Conservation (phyloP, 352 stramenopile genomes). For the Pythium vanterpoolii region DNA sequence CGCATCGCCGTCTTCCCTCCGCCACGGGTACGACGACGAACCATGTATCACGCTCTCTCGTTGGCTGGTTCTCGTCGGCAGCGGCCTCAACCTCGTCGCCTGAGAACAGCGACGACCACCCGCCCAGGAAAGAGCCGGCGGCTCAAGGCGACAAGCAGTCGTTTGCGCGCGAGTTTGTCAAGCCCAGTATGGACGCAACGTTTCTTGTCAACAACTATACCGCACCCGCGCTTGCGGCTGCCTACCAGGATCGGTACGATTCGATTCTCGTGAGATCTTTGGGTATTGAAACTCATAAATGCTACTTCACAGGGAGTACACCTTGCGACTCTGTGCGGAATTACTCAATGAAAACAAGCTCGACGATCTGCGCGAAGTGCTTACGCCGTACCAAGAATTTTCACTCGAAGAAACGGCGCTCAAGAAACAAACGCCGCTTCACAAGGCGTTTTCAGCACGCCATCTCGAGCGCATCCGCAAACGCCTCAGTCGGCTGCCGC, state of each 20-base stretch:
- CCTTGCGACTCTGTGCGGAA: constrained; percentile 67
- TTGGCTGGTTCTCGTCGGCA: constrained; percentile 6
- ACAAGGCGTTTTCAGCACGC: constrained; percentile 75
- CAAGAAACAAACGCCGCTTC: constrained; percentile 39
- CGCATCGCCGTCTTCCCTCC: neutral
- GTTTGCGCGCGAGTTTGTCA: constrained; percentile 68
- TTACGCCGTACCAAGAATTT: constrained; percentile 65
- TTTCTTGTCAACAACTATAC: constrained; percentile 97
- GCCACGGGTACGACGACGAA: neutral
- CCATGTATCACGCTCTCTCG: neutral
- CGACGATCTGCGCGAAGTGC: constrained; percentile 60
- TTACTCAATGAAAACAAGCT: constrained; percentile 73
- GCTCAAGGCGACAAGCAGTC: constrained; percentile 23
- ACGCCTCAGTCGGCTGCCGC: constrained; percentile 91
- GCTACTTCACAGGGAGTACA: constrained; percentile 52
- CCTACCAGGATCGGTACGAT: constrained; percentile 92
- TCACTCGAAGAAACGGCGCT: constrained; percentile 17
- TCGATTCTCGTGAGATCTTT: neutral
- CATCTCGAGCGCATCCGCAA: constrained; percentile 94
- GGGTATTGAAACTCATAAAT: neutral
- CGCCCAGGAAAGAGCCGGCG: neutral
- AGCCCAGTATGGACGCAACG: constrained; percentile 62
- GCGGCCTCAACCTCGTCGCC: constrained; percentile 1
- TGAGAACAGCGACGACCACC: constrained; percentile 1
- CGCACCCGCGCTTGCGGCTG: constrained; percentile 90